Conservation (phyloP, 1,284 basidiomycete species). For the Tilletia horrida region DNA sequence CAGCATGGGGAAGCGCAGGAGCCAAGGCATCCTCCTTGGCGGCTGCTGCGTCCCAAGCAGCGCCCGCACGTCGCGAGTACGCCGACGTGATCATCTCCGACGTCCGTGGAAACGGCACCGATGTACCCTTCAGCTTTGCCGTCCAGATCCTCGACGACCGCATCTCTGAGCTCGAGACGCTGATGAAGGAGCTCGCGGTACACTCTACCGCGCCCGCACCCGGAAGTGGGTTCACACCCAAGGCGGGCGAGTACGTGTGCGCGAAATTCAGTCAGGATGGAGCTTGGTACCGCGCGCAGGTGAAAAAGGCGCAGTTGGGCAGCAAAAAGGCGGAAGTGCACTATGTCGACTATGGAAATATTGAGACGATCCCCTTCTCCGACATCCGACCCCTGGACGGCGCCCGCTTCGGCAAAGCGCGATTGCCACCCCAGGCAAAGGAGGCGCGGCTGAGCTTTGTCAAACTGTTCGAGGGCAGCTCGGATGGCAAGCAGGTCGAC, state of each 20-base stretch:
- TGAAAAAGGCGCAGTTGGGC: constrained; percentile 31
- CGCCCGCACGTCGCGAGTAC: constrained; percentile 66
- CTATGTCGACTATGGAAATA: constrained; percentile 47
- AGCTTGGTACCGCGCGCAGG: constrained; percentile 46
- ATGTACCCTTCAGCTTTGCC: constrained; percentile 77
- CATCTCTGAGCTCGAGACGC: constrained; percentile 69
- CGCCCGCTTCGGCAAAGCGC: constrained; percentile 33
- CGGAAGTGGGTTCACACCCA: constrained; percentile 65
- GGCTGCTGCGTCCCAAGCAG: constrained; percentile 21
- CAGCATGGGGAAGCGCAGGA: background rate
- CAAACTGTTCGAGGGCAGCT: constrained; percentile 34
- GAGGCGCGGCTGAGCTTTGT: constrained; percentile 45
- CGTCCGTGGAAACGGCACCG: constrained; percentile 65
- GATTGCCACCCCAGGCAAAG: constrained; percentile 34
- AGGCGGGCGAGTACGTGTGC: constrained; percentile 78
- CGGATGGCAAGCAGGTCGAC: constrained; percentile 28
- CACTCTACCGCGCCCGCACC: constrained; percentile 70
- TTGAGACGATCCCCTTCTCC: constrained; percentile 34
- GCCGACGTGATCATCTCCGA: constrained; percentile 89
- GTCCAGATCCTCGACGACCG: constrained; percentile 67
- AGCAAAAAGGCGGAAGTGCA: constrained; percentile 34
- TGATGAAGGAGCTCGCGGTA: constrained; percentile 87
- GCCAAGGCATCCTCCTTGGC: background rate
- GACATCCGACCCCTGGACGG: constrained; percentile 41
- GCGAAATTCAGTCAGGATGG: constrained; percentile 60